Base-by-base conservation (phyloP, 345 rosid species). In the Eucalyptus pumila region DNA sequence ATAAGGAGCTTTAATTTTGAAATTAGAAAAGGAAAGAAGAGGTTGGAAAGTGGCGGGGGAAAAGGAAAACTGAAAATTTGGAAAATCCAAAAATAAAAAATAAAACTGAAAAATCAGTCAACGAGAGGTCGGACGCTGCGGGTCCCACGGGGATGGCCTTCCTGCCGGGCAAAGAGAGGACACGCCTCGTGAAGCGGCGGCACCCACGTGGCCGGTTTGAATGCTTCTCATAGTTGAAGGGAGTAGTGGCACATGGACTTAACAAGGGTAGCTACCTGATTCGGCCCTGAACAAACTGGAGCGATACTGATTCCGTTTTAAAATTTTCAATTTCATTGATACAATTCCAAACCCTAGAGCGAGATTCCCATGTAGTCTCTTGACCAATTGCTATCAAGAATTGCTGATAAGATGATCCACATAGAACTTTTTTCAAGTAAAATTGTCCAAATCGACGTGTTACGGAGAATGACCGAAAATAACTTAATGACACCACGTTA, bases 121-220 rank as follows among this genome's bases (percentile, higher is more conserved):
- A 23, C 47, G 85, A 24, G 15, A 21, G 85, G 47, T 40, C 30
- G 47, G 47, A 76, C 47, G 47, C 85, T 13, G 85, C 85, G 47
- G 85, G 47, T 40, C 85, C 85, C 85, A 40, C 47, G 7, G 15
- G 15, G 47, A 76, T 21, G 85, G 81, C 91, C 88, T 72, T 6
- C 80, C 80, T 92, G 93, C 62, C 4, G 83, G 51, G 54, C 42
- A 47, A 88, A 88, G 88, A 13, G 27, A 10, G 5, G 52, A 45
- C 92, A 89, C 27, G 49, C 48, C 89, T 65, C 92, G 88, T 90
- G 91, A 88, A 89, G n/a, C 32, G 87, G 85, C 87, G 27, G 87
- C 54, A 81, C 32, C 89, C 80, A 87, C 90, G 89, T 90, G 89
- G 91, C 54, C 30, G 47, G 27, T 76, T 76, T 40, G 47, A 40